A percentile compares a stretch with the other conserved stretches of the same genome.
phyloP scores from a whole-genome alignment of 352 stramenopile genomes.

The Phytophthora foliorum region DNA sequence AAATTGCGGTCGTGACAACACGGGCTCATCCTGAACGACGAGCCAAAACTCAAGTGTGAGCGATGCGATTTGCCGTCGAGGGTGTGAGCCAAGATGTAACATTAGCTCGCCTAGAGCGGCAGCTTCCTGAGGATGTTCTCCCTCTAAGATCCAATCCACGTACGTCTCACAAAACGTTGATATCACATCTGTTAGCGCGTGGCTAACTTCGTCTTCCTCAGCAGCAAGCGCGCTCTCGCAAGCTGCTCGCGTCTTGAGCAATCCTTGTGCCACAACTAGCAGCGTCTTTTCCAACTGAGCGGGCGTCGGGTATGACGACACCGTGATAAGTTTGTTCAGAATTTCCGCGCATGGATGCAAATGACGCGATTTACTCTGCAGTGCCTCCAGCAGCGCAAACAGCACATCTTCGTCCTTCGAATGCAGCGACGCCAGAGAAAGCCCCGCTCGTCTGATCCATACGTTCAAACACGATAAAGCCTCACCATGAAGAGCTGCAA shows the following conservation, averaged over 20 bases:
- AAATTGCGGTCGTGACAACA: constrained; percentile 59
- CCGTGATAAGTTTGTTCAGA: constrained; percentile 63
- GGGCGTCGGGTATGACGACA: constrained; percentile 65
- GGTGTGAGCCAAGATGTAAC: constrained; percentile 64
- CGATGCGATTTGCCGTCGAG: constrained; percentile 76
- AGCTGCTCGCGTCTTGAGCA: constrained; percentile 56
- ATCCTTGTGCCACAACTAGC: constrained; percentile 45
- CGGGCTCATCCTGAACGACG: constrained; percentile 74
- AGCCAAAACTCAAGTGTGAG: constrained; percentile 84
- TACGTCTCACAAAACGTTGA: constrained; percentile 79
- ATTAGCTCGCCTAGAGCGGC: constrained; percentile 61
- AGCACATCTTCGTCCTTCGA: constrained; percentile 53
- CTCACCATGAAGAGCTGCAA: constrained; percentile 57
- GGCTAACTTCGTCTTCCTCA: constrained; percentile 67
- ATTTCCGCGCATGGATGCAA: constrained; percentile 62
- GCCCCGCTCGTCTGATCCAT: constrained; percentile 66
- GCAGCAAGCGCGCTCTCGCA: constrained; percentile 58
- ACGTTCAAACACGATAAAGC: constrained; percentile 66
- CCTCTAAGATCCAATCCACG: constrained; percentile 75
- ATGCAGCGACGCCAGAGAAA: constrained; percentile 64
- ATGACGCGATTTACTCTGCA: constrained; percentile 61
- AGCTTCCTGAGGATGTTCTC: constrained; percentile 48
- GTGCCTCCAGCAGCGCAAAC: constrained; percentile 51
- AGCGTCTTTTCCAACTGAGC: constrained; percentile 57
- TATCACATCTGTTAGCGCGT: constrained; percentile 70